phyloP scores from a whole-genome alignment of 768 basidiomycete species.

The Vararia minispora region DNA sequence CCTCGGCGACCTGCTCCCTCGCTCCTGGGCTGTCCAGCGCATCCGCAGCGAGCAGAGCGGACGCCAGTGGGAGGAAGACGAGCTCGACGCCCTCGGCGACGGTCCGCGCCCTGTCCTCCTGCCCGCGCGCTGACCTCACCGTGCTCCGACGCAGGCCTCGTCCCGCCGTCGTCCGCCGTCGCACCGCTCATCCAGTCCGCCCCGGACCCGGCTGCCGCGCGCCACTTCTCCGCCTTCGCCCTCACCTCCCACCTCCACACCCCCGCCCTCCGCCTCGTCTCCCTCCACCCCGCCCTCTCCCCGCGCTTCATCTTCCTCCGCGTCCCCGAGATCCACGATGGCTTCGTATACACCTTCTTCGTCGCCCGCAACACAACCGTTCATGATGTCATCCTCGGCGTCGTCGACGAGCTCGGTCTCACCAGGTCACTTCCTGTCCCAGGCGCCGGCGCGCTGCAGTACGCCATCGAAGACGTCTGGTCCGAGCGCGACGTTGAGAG shows the following conservation, averaged over 20 bases:
- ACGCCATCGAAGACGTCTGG: slow-evolving; percentile 66
- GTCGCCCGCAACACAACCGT: slow-evolving; percentile 48
- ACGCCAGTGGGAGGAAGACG: slow-evolving; percentile 60
- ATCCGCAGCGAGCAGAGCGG: slow-evolving; percentile 49
- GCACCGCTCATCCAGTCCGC: slow-evolving; percentile 40
- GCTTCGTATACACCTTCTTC: slow-evolving; percentile 54
- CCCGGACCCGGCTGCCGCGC: slow-evolving; percentile 24
- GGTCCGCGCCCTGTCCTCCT: slow-evolving; percentile 36
- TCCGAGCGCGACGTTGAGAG: slow-evolving; percentile 38
- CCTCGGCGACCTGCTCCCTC: slow-evolving; percentile 43
- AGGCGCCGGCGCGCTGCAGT: slow-evolving; percentile 60
- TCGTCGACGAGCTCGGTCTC: slow-evolving; percentile 59
- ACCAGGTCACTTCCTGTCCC: slow-evolving; percentile 53
- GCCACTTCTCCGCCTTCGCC: slow-evolving; percentile 61
- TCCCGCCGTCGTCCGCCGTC: slow-evolving; percentile 33
- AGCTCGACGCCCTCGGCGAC: slow-evolving; percentile 52
- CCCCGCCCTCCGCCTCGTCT: slow-evolving; percentile 61
- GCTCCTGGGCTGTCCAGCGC: slow-evolving; percentile 60
- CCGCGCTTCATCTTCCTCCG: slow-evolving; percentile 46
- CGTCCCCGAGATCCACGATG: slow-evolving; percentile 71
- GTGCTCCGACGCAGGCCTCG: slow-evolving; percentile 32
- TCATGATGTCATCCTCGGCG: slow-evolving; percentile 36
- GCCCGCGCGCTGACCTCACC: no score
- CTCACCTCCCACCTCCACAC: slow-evolving; percentile 57
- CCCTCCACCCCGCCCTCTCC: slow-evolving; percentile 49